phyloP scores from a whole-genome alignment of 2,329 filamentous ascomycete genomes.

The Emergomyces orientalis region DNA sequence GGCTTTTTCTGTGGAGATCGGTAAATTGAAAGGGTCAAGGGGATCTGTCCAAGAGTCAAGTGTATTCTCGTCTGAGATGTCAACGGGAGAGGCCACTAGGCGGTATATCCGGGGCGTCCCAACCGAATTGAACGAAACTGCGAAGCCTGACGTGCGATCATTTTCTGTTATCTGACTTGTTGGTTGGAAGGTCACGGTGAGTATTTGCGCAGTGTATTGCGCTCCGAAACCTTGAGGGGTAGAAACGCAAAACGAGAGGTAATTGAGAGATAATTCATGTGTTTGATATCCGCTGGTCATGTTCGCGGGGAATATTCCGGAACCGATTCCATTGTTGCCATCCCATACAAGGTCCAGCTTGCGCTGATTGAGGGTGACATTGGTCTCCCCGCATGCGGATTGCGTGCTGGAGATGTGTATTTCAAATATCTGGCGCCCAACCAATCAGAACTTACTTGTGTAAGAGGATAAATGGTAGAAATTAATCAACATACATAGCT shows the following conservation, averaged over 20 bases:
- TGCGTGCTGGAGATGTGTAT: constrained; percentile 20
- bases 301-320: constrained; percentile 19
- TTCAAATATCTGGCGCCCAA: constrained; percentile 20
- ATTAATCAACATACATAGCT: constrained; percentile 15
- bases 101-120: constrained; percentile 22
- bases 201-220: constrained; percentile 20
- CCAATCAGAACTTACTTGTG: constrained; percentile 7
- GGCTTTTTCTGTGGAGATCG: constrained; percentile 4
- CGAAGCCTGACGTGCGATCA: constrained; percentile 25
- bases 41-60: constrained; percentile 20
- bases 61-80: constrained; percentile 16
- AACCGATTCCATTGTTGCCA: constrained; percentile 18
- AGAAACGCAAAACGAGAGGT: constrained; percentile 23
- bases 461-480: neutral
- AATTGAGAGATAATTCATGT: constrained; percentile 18
- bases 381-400: constrained; percentile 21
- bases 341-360: constrained; percentile 20
- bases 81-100: constrained; percentile 20
- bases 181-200: constrained; percentile 23
- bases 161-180: constrained; percentile 15
- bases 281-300: constrained; percentile 15
- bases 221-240: constrained; percentile 14
- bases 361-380: constrained; percentile 24
- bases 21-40: constrained; percentile 8
- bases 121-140: constrained; percentile 24